Conservation (phyloP, 345 rosid genomes). For the Syzygium aromaticum region DNA sequence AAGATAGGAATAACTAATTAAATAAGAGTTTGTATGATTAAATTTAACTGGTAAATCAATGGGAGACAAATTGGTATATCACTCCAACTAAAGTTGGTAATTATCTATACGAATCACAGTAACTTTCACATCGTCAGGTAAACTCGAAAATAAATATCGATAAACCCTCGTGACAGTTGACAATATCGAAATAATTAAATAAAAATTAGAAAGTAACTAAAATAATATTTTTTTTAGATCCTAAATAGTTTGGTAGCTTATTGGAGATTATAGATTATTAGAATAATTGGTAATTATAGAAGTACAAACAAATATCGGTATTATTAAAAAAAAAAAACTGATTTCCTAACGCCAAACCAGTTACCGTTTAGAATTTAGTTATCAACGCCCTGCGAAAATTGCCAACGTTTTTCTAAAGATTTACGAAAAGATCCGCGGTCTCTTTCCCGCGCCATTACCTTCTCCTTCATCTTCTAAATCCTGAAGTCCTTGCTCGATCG, state of each 20-base stretch:
- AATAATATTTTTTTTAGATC: too few relatives aligned
- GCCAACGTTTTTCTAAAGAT: neutral
- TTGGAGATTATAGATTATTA: neutral
- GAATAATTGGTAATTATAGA: neutral
- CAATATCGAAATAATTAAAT: too few relatives aligned
- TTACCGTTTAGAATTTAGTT: neutral
- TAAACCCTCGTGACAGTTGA: neutral
- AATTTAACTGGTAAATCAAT: neutral
- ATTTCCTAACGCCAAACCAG: neutral
- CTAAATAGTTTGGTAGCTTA: neutral
- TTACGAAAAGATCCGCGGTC: neutral
- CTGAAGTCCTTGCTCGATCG: neutral
- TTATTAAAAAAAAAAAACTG: neutral
- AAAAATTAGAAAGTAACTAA: too few relatives aligned
- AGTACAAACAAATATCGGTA: neutral
- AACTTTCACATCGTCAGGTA: neutral
- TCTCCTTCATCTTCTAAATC: neutral
- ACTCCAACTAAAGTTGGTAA: neutral
- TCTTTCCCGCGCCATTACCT: neutral
- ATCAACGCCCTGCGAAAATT: neutral
- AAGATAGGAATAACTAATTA: neutral
- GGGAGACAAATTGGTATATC: neutral
- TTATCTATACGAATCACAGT: fast-evolving
- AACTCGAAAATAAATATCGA: too few relatives aligned
- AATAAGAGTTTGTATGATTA: neutral